Evolutionary conservation across 2,329 filamentous ascomycete species (phyloP).

Genomic region (Dactylellina parvicollis): DNA sequence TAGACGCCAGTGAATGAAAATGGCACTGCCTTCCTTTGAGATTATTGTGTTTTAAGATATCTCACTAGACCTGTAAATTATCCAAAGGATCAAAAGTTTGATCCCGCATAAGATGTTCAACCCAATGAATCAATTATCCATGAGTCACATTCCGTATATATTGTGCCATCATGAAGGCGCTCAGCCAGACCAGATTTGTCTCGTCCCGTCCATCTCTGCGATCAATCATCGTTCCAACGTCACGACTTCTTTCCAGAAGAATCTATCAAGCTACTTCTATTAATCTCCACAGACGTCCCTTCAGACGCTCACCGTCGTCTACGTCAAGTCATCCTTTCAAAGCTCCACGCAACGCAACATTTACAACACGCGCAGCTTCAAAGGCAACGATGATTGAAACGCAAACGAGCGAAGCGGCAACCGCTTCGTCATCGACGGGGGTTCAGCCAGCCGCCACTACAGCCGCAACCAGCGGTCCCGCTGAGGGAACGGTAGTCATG

Average conservation of each 20-base stretch:
- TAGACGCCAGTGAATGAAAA: slow-evolving; percentile 14
- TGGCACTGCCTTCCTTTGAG: slow-evolving; percentile 23
- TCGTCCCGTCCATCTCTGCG: background rate
- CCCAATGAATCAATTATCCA: no score
- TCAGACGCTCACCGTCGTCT: background rate
- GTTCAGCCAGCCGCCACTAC: background rate
- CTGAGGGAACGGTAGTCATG: slow-evolving; percentile 16
- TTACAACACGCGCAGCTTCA: slow-evolving; percentile 10
- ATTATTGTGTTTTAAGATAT: background rate
- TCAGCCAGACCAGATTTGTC: slow-evolving; percentile 9
- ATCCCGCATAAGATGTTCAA: no score
- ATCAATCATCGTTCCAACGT: no score
- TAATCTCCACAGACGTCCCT: no score
- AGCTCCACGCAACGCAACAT: slow-evolving; percentile 10
- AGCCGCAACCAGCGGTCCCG: background rate
- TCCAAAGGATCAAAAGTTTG: no score
- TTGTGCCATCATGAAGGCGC: no score
- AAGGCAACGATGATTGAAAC: background rate
- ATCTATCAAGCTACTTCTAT: no score
- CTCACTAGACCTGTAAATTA: background rate
- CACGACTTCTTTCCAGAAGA: no score
- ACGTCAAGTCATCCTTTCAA: background rate
- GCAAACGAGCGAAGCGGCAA: background rate
- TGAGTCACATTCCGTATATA: no score
- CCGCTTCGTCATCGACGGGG: background rate